phyloP scores from a whole-genome alignment of 1,284 basidiomycete species.

The Sparassis latifolia region DNA sequence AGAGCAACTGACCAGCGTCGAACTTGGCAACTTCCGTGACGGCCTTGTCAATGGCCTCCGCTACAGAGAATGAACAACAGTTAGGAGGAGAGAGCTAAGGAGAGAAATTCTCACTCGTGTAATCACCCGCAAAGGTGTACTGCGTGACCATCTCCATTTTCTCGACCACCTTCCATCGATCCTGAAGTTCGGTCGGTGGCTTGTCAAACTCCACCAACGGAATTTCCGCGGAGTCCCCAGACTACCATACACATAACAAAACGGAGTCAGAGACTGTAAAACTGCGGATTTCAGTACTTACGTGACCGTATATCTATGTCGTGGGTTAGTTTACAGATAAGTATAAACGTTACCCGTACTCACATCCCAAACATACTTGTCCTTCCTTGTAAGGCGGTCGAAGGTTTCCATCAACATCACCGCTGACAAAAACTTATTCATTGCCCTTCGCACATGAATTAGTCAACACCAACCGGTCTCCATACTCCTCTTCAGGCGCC shows the following conservation, averaged over 20 bases:
- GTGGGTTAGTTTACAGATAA: neutral
- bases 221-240: slow-evolving; percentile 55
- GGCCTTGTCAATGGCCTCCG: slow-evolving; percentile 58
- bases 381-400: slow-evolving; percentile 50
- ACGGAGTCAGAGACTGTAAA: neutral
- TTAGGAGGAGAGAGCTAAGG: neutral
- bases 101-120: slow-evolving; percentile 37
- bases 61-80: slow-evolving; percentile 23
- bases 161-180: slow-evolving; percentile 59
- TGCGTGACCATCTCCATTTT: slow-evolving; percentile 65
- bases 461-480: slow-evolving; percentile 44
- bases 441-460: too few species aligned
- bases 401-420: slow-evolving; percentile 71
- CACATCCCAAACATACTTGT: slow-evolving; percentile 70
- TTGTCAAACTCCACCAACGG: slow-evolving; percentile 42
- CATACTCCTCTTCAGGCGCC: slow-evolving; percentile 52
- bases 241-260: slow-evolving; percentile 28
- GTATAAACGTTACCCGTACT: slow-evolving; percentile 19
- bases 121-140: slow-evolving; percentile 62
- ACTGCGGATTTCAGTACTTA: slow-evolving; percentile 25
- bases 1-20: slow-evolving; percentile 42
- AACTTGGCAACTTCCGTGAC: slow-evolving; percentile 52
- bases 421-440: slow-evolving; percentile 27
- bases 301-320: slow-evolving; percentile 54
- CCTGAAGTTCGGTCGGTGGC: slow-evolving; percentile 42